phyloP scores from a whole-genome alignment of 257 asterid species.

The Oldenlandia corymbosa region DNA sequence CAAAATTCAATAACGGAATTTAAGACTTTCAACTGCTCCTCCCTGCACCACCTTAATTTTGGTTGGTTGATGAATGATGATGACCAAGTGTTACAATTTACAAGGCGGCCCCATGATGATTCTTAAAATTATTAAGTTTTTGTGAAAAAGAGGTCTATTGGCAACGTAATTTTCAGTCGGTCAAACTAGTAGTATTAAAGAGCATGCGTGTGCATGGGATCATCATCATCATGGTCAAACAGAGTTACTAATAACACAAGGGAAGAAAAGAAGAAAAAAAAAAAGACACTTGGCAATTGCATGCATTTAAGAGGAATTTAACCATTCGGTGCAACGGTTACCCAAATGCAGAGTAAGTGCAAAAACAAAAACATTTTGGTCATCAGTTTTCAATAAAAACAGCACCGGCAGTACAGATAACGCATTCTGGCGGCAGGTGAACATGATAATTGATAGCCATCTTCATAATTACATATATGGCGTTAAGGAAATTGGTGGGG shows the following conservation, averaged over 20 bases:
- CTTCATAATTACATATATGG: neutral
- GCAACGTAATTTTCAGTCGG: no score
- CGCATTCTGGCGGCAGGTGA: conserved; percentile 15
- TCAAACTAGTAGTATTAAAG: neutral
- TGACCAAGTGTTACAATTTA: no score
- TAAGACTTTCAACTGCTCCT: neutral
- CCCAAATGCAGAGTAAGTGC: neutral
- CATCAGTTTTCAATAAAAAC: no score
- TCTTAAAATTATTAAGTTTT: no score
- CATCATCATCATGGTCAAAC: neutral
- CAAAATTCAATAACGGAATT: neutral
- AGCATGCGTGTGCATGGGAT: neutral
- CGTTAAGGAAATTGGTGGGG: neutral
- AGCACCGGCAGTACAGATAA: neutral
- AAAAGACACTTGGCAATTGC: conserved; percentile 4
- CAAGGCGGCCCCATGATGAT: no score
- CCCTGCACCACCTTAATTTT: neutral
- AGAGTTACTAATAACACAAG: no score
- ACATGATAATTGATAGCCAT: conserved; percentile 7
- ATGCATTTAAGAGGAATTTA: neutral
- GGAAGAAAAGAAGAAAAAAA: no score
- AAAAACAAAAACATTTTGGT: no score
- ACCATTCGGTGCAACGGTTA: neutral
- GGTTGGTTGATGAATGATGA: neutral
- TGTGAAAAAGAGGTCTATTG: no score